Conservation (phyloP, 1,139 yeast genomes). For the Geotrichum fermentans region DNA sequence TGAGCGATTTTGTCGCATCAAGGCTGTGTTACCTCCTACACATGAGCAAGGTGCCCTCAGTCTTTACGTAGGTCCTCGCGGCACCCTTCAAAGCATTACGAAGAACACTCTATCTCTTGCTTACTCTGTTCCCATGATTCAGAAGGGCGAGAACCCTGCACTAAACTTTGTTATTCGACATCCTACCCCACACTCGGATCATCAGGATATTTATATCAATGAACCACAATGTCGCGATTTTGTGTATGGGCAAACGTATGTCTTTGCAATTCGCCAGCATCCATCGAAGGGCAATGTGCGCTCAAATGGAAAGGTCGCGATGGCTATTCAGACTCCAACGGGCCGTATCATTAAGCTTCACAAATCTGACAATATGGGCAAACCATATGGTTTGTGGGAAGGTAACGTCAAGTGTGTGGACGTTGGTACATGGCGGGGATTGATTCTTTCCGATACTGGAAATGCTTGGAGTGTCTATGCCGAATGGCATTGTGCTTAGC, state of each 20-base stretch:
- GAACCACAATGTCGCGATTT: conserved; percentile 77
- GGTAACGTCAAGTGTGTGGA: conserved; percentile 17
- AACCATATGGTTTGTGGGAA: conserved; percentile 13
- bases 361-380: conserved; percentile 28
- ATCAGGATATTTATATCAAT: conserved; percentile 70
- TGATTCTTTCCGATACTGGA: conserved; percentile 74
- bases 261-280: conserved; percentile 39
- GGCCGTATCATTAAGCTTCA: conserved; percentile 66
- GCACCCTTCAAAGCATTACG: conserved; percentile 54
- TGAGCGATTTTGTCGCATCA: conserved; percentile 62
- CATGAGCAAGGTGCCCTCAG: conserved; percentile 68
- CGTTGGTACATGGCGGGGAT: conserved; percentile 72
- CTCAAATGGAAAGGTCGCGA: conserved; percentile 32
- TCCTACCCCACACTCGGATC: conserved; percentile 19
- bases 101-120: conserved; percentile 62
- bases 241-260: conserved; percentile 53
- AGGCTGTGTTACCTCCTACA: conserved; percentile 71
- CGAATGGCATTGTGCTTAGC: conserved; percentile 71
- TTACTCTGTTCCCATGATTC: conserved; percentile 71
- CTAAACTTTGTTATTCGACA: conserved; percentile 20
- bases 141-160: conserved; percentile 51
- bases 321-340: conserved; percentile 77
- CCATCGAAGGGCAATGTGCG: conserved; percentile 23
- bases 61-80: conserved; percentile 67
- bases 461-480: conserved; percentile 87